Base-by-base conservation (phyloP, 2,329 filamentous ascomycete genomes). In the Colletotrichum echinochloae region DNA sequence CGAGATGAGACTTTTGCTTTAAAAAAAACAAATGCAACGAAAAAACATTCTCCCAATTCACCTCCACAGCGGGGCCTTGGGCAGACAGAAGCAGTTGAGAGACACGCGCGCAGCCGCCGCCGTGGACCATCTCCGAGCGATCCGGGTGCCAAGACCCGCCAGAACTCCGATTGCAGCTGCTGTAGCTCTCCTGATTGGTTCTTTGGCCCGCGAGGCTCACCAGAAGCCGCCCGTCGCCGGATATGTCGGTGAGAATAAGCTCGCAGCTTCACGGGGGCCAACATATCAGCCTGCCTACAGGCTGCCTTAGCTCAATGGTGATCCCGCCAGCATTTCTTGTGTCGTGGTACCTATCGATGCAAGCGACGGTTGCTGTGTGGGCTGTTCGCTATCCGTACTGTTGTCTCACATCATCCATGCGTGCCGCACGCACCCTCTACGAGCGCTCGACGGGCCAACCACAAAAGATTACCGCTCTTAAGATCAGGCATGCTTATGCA, bases 401-500 rank as follows among this genome's bases (percentile, higher is more conserved):
- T 33, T 57, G 67, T 67, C 67, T 70, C 67, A 70, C 64, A 67
- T 59, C 52, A 70, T 67, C 57, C 57, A 63, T 67, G 64, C 64
- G 35, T 66, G 56, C 49, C 49, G 67, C 63, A 70, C 67, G 64
- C 49, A 46, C 64, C 52, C 52, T 54, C 26, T 8, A 28, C 39
- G 39, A 33, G 57, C 46, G 62, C 49, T 56, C 49, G 20, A 35
- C 62, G 7, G 41, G 66, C 62, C 66, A 66, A 65, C 62, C 66
- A 70, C 63, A 52, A n/a, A 49, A 44, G 49, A 56, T 51, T 51
- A 9, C 33, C 41, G 48, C 35, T 37, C n/a, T 44, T 35, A 46
- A 11, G 48, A 41, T 66, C 20, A 57, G 63, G 49, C 30, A 49
- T 66, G 48, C 63, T 66, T 56, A 57, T 70, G 55, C 49, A 56